These are phyloP conservation scores for Hanseniaspora mollemarum DNA, from an alignment of 805 yeast genomes.

Conservation along the genomic window DNA sequence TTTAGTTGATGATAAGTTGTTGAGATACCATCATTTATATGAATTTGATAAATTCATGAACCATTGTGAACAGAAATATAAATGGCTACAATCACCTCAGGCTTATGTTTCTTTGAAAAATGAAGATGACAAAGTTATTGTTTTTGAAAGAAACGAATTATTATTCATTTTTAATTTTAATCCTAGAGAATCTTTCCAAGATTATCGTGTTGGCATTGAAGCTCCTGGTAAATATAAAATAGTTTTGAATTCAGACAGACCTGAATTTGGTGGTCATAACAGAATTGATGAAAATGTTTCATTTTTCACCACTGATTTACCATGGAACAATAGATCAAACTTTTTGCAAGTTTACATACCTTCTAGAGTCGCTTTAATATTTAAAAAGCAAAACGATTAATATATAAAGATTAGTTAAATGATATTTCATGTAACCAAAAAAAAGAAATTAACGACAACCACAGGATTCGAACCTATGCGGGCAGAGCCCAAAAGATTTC, in stretches of 20 bases:
- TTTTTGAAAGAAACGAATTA: conserved; percentile 76
- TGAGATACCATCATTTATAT: conserved; percentile 68
- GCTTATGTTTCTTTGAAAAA: conserved; percentile 83
- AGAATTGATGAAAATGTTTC: conserved; percentile 49
- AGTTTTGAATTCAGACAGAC: conserved; percentile 62
- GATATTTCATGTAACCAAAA: background rate
- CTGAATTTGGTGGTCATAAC: conserved; percentile 68
- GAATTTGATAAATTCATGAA: conserved; percentile 83
- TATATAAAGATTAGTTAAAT: background rate
- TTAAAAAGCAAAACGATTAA: conserved; percentile 32
- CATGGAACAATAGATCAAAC: conserved; percentile 72
- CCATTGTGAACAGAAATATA: conserved; percentile 52
- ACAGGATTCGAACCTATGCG: conserved; percentile 64
- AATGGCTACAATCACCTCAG: conserved; percentile 60
- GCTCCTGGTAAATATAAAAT: conserved; percentile 62
- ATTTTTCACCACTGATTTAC: conserved; percentile 59
- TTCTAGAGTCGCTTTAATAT: conserved; percentile 54
- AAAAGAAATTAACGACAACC: conserved; percentile 45
- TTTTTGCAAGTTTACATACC: conserved; percentile 73
- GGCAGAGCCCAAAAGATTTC: conserved; percentile 49
- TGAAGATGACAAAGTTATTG: conserved; percentile 79
- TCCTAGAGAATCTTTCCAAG: conserved; percentile 69
- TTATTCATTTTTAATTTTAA: conserved; percentile 84
- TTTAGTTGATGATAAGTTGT: conserved; percentile 62
- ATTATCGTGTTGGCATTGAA: conserved; percentile 86